These are phyloP conservation scores for Musa acuminata DNA, from an alignment of 176 grass and related monocot species.

Conservation along the genomic window DNA sequence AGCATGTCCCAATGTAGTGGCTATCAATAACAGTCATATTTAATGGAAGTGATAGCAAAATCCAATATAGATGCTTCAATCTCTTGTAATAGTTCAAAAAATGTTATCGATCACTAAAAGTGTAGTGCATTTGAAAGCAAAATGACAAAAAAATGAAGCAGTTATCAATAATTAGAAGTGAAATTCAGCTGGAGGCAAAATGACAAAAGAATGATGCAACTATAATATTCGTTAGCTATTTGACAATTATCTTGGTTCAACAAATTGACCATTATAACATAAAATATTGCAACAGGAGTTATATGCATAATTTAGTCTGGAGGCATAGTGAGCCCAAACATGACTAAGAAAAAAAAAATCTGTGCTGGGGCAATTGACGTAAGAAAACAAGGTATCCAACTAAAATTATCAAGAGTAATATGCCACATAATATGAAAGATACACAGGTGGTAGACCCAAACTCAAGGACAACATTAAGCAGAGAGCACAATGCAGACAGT, in stretches of 20 bases:
- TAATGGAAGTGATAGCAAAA: too few species aligned
- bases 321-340: neutral
- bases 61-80: too few species aligned
- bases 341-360: neutral
- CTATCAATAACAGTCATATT: too few species aligned
- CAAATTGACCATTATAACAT: neutral
- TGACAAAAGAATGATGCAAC: too few species aligned
- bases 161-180: too few species aligned
- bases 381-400: neutral
- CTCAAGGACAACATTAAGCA: neutral
- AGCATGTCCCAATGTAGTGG: too few species aligned
- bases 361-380: neutral
- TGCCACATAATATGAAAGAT: neutral
- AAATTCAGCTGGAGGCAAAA: too few species aligned
- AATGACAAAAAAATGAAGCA: too few species aligned
- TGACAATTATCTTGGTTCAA: neutral
- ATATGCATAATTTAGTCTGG: neutral
- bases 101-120: too few species aligned
- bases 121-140: too few species aligned
- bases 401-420: neutral
- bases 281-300: neutral
- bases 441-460: neutral
- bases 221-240: neutral
- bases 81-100: too few species aligned
- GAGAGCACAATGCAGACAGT: neutral